Percentiles rank a stretch among this genome's conserved stretches.
These are phyloP conservation scores for Petrea volubilis DNA, from an alignment of 257 asterid genomes.

Conservation along the genomic window DNA sequence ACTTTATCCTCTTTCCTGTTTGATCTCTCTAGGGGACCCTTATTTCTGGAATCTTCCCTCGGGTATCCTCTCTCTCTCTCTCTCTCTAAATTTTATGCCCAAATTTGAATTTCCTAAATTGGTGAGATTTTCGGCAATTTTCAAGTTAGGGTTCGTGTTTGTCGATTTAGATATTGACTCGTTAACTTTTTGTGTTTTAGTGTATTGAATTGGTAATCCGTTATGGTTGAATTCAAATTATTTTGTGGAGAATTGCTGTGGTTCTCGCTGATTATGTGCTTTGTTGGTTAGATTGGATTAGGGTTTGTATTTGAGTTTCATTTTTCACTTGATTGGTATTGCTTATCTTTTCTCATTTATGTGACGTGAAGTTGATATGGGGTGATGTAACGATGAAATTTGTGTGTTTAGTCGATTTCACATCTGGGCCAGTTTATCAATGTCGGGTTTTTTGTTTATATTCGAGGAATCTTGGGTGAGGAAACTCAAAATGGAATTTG, in stretches of 20 bases:
- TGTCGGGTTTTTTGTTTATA: not conserved
- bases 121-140: not conserved
- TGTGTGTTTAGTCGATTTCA: not conserved
- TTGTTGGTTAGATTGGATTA: not conserved
- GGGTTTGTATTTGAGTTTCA: not conserved
- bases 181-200: not conserved
- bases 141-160: not conserved
- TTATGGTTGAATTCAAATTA: no score
- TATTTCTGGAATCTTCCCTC: not conserved
- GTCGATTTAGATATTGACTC: not conserved
- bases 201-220: not conserved
- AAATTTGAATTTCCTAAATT: not conserved
- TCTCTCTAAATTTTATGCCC: not conserved
- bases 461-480: not conserved
- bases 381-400: not conserved
- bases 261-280: not conserved
- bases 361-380: slow-evolving; percentile 4
- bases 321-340: not conserved
- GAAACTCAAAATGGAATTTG: not conserved
- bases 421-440: not conserved
- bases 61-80: not conserved
- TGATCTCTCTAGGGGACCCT: not conserved
- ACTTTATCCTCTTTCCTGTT: not conserved
- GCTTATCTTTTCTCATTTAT: not conserved
- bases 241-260: not conserved